Conservation (phyloP, 768 basidiomycete species). For the Xerocomellus chrysenteron region DNA sequence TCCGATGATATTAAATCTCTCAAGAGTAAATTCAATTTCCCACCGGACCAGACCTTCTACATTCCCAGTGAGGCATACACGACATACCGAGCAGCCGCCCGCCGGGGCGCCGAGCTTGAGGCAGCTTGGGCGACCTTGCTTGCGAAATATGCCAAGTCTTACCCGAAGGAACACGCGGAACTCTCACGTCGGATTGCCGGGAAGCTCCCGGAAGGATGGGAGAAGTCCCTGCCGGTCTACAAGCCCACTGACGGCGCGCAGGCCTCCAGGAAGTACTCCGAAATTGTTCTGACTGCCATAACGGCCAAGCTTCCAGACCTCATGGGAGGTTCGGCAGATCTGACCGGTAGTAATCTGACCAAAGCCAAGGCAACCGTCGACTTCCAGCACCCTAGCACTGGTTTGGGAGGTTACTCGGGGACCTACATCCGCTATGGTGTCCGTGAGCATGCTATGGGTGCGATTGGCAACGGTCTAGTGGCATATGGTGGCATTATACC, state of each 20-base stretch:
- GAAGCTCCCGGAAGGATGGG: constrained; percentile 83
- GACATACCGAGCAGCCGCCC: constrained; percentile 62
- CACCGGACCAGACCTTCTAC: constrained; percentile 72
- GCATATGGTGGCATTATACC: constrained; percentile 93
- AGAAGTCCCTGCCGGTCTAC: constrained; percentile 82
- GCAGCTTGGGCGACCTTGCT: constrained; percentile 72
- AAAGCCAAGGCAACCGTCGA: constrained; percentile 82
- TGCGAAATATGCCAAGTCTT: constrained; percentile 67
- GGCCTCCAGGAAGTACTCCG: constrained; percentile 91
- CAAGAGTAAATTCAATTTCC: constrained; percentile 83
- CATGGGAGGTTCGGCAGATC: constrained; percentile 84
- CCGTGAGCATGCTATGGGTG: constrained; percentile 96
- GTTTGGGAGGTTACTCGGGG: constrained; percentile 80
- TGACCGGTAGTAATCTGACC: constrained; percentile 91
- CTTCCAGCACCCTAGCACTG: constrained; percentile 89
- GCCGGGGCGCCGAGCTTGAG: constrained; percentile 74
- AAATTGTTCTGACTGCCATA: constrained; percentile 80
- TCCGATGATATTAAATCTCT: constrained; percentile 82
- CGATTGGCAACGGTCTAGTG: constrained; percentile 86
- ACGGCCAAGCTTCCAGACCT: constrained; percentile 79
- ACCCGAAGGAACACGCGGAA: constrained; percentile 83
- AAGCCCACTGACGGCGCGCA: constrained; percentile 79
- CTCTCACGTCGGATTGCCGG: constrained; percentile 83
- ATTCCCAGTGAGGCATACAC: constrained; percentile 74
- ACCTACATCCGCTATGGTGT: constrained; percentile 96